Conservation (phyloP, 2,329 filamentous ascomycete species). For the Phyllosticta citribraziliensis region DNA sequence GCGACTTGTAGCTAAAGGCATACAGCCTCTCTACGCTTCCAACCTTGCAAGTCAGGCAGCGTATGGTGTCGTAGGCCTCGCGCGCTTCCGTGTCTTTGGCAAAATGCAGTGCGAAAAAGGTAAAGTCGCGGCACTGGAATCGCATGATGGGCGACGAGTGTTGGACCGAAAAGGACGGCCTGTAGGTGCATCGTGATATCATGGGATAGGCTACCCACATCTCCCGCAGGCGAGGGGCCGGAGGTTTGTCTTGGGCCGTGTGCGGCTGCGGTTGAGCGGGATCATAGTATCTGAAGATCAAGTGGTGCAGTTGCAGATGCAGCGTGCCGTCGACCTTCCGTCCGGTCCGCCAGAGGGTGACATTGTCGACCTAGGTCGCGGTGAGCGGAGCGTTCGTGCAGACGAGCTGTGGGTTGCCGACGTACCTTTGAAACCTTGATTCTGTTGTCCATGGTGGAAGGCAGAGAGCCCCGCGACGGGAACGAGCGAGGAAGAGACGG, state of each 20-base stretch:
- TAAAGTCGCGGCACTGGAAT: constrained; percentile 86
- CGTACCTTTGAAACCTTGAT: constrained; percentile 38
- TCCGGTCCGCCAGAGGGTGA: constrained; percentile 49
- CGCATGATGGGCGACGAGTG: constrained; percentile 72
- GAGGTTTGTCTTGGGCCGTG: constrained; percentile 29
- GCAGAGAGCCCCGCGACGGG: constrained; percentile 6
- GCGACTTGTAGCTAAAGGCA: constrained; percentile 76
- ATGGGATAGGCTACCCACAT: constrained; percentile 94
- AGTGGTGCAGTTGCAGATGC: constrained; percentile 53
- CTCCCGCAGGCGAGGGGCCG: constrained; percentile 44
- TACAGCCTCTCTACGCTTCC: constrained; percentile 81
- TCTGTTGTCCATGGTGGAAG: constrained; percentile 30
- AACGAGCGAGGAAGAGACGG: background rate
- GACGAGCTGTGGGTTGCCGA: background rate
- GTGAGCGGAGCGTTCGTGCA: background rate
- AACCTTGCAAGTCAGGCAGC: constrained; percentile 67
- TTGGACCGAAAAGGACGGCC: constrained; percentile 60
- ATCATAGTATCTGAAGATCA: constrained; percentile 52
- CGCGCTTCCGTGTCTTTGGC: constrained; percentile 61
- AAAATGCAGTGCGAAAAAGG: constrained; percentile 87
- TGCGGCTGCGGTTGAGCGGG: constrained; percentile 23
- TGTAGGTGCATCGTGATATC: constrained; percentile 69
- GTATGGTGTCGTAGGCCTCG: constrained; percentile 82
- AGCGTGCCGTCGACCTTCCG: constrained; percentile 49
- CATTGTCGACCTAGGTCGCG: constrained; percentile 47